A percentile compares a stretch with the other conserved stretches of the same genome.
These are phyloP conservation scores for Monilinia laxa DNA, from an alignment of 2,329 filamentous ascomycete species.

Conservation along the genomic window DNA sequence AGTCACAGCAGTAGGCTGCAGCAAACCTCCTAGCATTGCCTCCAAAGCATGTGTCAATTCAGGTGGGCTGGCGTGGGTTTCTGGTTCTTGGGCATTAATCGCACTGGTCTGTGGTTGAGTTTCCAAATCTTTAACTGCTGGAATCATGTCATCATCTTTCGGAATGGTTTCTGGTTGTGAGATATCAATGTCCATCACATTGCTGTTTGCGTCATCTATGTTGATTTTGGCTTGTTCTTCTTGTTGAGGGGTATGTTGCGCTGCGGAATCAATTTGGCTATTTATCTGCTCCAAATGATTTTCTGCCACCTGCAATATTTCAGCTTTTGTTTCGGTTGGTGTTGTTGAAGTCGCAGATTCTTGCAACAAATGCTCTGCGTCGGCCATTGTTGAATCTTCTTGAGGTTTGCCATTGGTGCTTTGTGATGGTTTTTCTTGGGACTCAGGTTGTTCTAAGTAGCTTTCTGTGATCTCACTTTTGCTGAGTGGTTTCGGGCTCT, in stretches of 20 bases:
- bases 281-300: neutral
- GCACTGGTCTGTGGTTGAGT: neutral
- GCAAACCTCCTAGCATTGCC: conserved; percentile 35
- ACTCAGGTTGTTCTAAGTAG: neutral
- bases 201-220: neutral
- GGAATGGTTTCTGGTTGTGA: neutral
- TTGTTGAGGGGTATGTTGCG: neutral
- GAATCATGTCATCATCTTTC: neutral
- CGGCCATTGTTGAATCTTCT: conserved; percentile 15
- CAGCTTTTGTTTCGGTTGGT: neutral
- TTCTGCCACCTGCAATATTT: neutral
- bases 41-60: conserved; percentile 37
- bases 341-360: conserved; percentile 1
- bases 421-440: neutral
- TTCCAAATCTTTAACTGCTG: neutral
- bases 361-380: neutral
- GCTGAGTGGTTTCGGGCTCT: conserved; percentile 5
- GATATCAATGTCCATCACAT: conserved; percentile 9
- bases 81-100: conserved; percentile 4
- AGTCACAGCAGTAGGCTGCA: conserved; percentile 19
- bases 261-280: neutral
- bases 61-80: conserved; percentile 23
- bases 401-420: neutral
- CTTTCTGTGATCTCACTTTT: neutral
- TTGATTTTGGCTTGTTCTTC: neutral